Percentiles rank a stretch among this genome's conserved stretches.
phyloP scores from a whole-genome alignment of 2,329 filamentous ascomycete genomes.

The Aspergillus sp. region DNA sequence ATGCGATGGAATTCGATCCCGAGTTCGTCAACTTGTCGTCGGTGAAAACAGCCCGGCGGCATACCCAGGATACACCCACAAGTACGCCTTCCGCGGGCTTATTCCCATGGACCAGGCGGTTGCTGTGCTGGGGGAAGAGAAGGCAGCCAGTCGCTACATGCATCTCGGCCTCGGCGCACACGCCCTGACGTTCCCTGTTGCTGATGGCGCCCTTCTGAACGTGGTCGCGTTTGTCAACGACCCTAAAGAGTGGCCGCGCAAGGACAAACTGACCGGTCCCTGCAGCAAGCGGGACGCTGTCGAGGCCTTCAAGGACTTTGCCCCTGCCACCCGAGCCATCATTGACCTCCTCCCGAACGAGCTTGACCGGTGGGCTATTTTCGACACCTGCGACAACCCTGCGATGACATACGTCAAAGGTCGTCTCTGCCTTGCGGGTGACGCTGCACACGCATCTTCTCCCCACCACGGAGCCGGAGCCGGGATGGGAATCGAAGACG shows the following conservation, averaged over 20 bases:
- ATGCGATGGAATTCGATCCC: slow-evolving; percentile 64
- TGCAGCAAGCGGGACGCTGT: background rate
- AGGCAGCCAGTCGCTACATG: slow-evolving; percentile 53
- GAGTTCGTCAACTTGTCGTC: slow-evolving; percentile 53
- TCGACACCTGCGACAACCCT: slow-evolving; percentile 48
- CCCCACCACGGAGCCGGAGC: slow-evolving; percentile 16
- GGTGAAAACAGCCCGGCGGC: slow-evolving; percentile 48
- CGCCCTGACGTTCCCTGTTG: slow-evolving; percentile 57
- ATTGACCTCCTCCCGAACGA: slow-evolving; percentile 47
- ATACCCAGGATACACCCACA: slow-evolving; percentile 52
- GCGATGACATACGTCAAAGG: slow-evolving; percentile 47
- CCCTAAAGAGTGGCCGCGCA: background rate
- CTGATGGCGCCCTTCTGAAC: background rate
- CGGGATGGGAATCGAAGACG: slow-evolving; percentile 6
- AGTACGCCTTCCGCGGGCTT: slow-evolving; percentile 62
- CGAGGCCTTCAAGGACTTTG: background rate
- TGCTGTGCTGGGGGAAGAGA: slow-evolving; percentile 49
- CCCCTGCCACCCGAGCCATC: slow-evolving; percentile 21
- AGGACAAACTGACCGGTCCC: background rate
- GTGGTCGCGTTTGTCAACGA: slow-evolving; percentile 1
- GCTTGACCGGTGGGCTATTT: slow-evolving; percentile 56
- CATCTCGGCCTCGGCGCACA: slow-evolving; percentile 59
- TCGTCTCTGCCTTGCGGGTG: slow-evolving; percentile 37
- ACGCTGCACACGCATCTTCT: slow-evolving; percentile 13
- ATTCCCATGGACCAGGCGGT: slow-evolving; percentile 58